A percentile compares a stretch with the other conserved stretches of the same genome.
Conservation (phyloP, 2,329 filamentous ascomycete genomes). For the Ophiostoma quercus region DNA sequence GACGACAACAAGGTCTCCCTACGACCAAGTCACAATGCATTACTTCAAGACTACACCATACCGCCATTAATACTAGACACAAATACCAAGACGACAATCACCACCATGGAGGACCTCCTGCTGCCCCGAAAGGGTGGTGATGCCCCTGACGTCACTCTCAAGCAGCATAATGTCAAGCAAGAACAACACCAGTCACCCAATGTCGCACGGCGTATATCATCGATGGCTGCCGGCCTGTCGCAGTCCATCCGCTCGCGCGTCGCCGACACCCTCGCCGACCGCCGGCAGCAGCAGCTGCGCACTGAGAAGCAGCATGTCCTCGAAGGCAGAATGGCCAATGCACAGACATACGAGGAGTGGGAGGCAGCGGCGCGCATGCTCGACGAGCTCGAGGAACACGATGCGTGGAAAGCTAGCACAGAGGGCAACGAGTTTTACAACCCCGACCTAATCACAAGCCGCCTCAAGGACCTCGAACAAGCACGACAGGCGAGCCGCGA, state of each 20-base stretch:
- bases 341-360: slow-evolving; percentile 67
- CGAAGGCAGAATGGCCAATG: slow-evolving; percentile 37
- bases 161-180: background rate
- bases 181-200: slow-evolving; percentile 6
- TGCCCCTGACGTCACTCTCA: background rate
- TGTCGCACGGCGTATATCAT: slow-evolving; percentile 18
- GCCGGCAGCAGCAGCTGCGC: slow-evolving; percentile 17
- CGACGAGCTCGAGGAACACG: slow-evolving; percentile 64
- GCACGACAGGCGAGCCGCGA: slow-evolving; percentile 46
- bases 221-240: slow-evolving; percentile 17
- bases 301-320: slow-evolving; percentile 24
- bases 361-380: slow-evolving; percentile 68
- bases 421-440: slow-evolving; percentile 51
- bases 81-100: background rate
- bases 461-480: slow-evolving; percentile 68
- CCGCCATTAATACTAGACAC: background rate
- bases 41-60: background rate
- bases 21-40: background rate
- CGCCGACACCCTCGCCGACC: slow-evolving; percentile 11
- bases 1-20: background rate
- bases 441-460: slow-evolving; percentile 56
- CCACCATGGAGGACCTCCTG: slow-evolving; percentile 21
- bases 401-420: slow-evolving; percentile 34
- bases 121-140: slow-evolving; percentile 18
- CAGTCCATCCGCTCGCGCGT: slow-evolving; percentile 11